Evolutionary conservation across 805 yeast genomes (phyloP).

Genomic region (Yarrowia deformans): DNA sequence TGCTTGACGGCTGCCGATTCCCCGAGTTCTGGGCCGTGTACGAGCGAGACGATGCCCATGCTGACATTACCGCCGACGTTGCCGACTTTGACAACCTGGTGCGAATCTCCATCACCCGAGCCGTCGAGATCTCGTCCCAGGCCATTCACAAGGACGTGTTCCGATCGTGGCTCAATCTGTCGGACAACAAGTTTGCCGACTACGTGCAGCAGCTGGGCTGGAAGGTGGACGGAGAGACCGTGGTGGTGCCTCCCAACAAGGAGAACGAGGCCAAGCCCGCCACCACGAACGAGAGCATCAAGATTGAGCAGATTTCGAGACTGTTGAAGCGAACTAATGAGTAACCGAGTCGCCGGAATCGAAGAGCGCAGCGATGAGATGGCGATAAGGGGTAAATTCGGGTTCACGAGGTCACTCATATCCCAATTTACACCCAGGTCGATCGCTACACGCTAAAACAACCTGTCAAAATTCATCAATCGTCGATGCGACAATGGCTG

Average conservation of each 20-base stretch:
- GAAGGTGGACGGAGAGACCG: constrained; percentile 46
- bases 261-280: constrained; percentile 48
- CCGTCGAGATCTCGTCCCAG: constrained; percentile 47
- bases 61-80: constrained; percentile 51
- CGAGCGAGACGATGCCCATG: constrained; percentile 48
- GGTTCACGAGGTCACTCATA: too few species aligned
- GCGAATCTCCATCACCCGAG: constrained; percentile 48
- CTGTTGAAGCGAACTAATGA: constrained; percentile 50
- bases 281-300: constrained; percentile 46
- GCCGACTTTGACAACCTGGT: constrained; percentile 49
- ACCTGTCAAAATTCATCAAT: too few species aligned
- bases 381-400: too few species aligned
- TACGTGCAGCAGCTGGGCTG: constrained; percentile 48
- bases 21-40: constrained; percentile 50
- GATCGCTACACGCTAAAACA: too few species aligned
- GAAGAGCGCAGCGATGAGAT: constrained; percentile 3
- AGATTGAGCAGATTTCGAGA: constrained; percentile 48
- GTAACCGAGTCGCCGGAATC: background rate
- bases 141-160: constrained; percentile 47
- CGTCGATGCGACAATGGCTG: too few species aligned
- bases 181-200: constrained; percentile 44
- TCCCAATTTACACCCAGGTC: too few species aligned
- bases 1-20: constrained; percentile 49
- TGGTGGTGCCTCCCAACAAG: constrained; percentile 46
- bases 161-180: constrained; percentile 48